Conservation (phyloP, 306 rosid species). For the Vigna angularis region DNA sequence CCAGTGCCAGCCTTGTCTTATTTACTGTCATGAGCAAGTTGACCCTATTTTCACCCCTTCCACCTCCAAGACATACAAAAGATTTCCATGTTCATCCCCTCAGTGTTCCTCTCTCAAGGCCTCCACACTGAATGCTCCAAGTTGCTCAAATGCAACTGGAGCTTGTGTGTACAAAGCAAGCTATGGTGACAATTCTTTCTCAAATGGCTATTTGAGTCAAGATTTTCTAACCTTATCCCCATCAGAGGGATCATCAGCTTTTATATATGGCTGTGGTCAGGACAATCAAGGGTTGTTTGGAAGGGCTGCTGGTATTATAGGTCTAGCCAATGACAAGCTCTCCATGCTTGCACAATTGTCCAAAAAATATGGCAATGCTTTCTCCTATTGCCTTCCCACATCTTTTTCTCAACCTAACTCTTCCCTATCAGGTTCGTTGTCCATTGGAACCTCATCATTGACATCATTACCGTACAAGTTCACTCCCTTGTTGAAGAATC, state of each 20-base stretch:
- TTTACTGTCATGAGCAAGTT: conserved; percentile 57
- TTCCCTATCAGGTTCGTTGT: conserved; percentile 57
- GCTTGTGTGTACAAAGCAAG: conserved; percentile 58
- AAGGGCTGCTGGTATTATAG: conserved; percentile 57
- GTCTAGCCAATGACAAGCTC: conserved; percentile 56
- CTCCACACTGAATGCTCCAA: conserved; percentile 63
- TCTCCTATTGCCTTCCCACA: conserved; percentile 75
- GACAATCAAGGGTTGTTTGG: conserved; percentile 70
- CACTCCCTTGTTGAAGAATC: conserved; percentile 58
- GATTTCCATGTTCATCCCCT: conserved; percentile 48
- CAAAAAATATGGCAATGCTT: conserved; percentile 55
- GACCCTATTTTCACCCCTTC: conserved; percentile 61
- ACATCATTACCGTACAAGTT: conserved; percentile 48
- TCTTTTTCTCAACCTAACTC: conserved; percentile 44
- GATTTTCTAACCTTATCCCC: conserved; percentile 54
- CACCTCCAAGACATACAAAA: conserved; percentile 57
- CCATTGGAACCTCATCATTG: conserved; percentile 61
- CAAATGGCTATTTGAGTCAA: conserved; percentile 64
- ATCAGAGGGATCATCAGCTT: conserved; percentile 45
- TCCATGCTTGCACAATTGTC: conserved; percentile 60
- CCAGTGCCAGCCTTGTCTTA: conserved; percentile 67
- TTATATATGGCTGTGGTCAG: conserved; percentile 69
- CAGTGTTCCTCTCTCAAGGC: conserved; percentile 56
- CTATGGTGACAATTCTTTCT: conserved; percentile 64
- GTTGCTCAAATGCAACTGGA: conserved; percentile 42